A percentile compares a stretch with the other conserved stretches of the same genome.
phyloP scores from a whole-genome alignment of 1,284 basidiomycete species.

The Marasmius tenuissimus region DNA sequence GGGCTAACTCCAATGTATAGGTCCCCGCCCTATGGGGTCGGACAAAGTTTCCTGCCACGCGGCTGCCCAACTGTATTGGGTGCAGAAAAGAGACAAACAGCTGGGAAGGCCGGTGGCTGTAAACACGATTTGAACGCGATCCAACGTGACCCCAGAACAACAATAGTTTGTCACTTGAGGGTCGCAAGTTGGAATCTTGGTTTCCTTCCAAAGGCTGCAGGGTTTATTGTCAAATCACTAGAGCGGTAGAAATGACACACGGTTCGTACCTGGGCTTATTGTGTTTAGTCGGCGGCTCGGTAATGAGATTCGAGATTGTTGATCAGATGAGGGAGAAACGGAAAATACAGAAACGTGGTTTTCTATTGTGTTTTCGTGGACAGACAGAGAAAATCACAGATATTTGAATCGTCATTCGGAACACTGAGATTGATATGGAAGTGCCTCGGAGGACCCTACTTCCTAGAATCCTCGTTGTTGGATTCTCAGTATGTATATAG shows the following conservation, averaged over 20 bases:
- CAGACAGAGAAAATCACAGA: not conserved
- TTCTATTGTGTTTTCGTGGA: not conserved
- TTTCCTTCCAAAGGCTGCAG: conserved; percentile 17
- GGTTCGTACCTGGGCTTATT: conserved; percentile 40
- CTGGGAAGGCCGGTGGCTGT: conserved; percentile 23
- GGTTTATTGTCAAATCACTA: conserved; percentile 9
- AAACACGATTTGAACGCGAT: conserved; percentile 14
- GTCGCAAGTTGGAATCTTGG: not conserved
- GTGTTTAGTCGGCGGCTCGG: conserved; percentile 23
- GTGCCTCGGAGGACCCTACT: too few relatives aligned
- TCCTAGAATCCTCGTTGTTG: too few relatives aligned
- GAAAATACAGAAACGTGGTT: too few relatives aligned
- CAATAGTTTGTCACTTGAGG: not conserved
- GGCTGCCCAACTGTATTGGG: conserved; percentile 14
- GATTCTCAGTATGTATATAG: too few relatives aligned
- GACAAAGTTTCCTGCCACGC: conserved; percentile 9
- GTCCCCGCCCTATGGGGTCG: not conserved
- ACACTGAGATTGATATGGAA: too few relatives aligned
- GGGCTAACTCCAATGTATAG: not conserved
- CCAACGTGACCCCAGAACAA: not conserved
- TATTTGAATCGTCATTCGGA: too few relatives aligned
- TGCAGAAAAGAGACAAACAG: conserved; percentile 35
- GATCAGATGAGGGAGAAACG: not conserved
- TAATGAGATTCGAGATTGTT: not conserved
- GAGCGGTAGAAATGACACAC: conserved; percentile 10